Evolutionary conservation across 2,329 filamentous ascomycete genomes (phyloP).

Genomic region (Stenocarpella maydis): DNA sequence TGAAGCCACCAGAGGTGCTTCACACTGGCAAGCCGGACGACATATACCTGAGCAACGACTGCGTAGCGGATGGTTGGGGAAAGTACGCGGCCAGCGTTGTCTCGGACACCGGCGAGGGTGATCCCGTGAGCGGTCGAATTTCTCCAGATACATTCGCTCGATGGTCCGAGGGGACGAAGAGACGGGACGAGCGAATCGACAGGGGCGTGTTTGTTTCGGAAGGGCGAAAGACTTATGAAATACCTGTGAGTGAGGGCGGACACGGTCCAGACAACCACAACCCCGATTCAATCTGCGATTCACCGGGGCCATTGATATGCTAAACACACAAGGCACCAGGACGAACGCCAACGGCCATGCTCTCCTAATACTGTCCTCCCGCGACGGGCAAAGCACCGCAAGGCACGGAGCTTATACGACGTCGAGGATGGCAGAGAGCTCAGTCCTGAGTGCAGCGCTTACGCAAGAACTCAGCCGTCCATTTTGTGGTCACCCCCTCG

Average conservation of each 20-base stretch:
- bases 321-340: conserved; percentile 8
- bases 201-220: conserved; percentile 23
- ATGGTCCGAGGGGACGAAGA: conserved; percentile 47
- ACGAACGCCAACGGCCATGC: conserved; percentile 30
- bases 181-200: conserved; percentile 40
- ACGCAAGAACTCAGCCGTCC: conserved; percentile 27
- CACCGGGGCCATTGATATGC: not conserved
- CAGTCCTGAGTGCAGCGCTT: conserved; percentile 29
- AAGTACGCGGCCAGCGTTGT: conserved; percentile 41
- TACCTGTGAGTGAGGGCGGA: conserved; percentile 26
- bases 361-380: conserved; percentile 30
- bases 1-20: conserved; percentile 16
- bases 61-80: conserved; percentile 16
- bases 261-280: not conserved
- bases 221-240: conserved; percentile 1
- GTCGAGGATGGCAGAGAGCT: conserved; percentile 35
- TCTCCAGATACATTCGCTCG: conserved; percentile 52
- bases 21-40: conserved; percentile 25
- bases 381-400: conserved; percentile 15
- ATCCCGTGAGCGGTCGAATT: conserved; percentile 47
- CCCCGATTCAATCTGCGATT: not conserved
- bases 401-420: conserved; percentile 41
- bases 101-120: conserved; percentile 51
- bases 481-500: conserved; percentile 32
- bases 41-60: not conserved